phyloP scores from a whole-genome alignment of 2,329 filamentous ascomycete genomes.

The Sporothrix protearum region DNA sequence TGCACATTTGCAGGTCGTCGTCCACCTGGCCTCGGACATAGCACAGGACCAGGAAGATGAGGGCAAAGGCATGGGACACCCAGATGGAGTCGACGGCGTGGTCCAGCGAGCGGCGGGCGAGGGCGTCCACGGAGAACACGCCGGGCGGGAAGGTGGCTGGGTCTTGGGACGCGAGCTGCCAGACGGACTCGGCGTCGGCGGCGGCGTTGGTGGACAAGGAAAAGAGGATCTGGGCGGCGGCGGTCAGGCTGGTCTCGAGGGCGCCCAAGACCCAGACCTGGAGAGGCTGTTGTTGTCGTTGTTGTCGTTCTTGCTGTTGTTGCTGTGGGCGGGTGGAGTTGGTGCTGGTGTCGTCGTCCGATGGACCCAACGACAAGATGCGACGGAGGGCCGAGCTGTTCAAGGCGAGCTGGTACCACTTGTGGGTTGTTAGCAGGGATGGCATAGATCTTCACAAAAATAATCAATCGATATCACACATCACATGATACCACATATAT shows the following conservation, averaged over 20 bases:
- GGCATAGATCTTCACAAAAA: not conserved
- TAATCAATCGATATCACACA: too few relatives aligned
- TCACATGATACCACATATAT: too few relatives aligned
- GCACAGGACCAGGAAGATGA: constrained; percentile 11
- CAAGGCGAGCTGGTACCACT: constrained; percentile 15
- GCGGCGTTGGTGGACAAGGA: not conserved
- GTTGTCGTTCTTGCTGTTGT: too few relatives aligned
- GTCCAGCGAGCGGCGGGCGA: not conserved
- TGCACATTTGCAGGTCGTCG: constrained; percentile 15
- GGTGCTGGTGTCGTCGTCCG: too few relatives aligned
- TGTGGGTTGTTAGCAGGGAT: not conserved
- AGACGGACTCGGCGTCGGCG: not conserved
- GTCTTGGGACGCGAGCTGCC: not conserved
- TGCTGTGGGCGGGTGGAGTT: not conserved
- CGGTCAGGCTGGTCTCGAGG: constrained; percentile 6
- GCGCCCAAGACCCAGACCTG: constrained; percentile 8
- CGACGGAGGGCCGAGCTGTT: constrained; percentile 1
- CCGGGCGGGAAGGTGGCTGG: constrained; percentile 1
- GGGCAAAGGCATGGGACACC: constrained; percentile 5
- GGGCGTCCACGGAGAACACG: not conserved
- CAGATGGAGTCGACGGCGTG: constrained; percentile 17
- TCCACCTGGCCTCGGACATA: constrained; percentile 1
- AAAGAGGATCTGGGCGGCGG: constrained; percentile 10
- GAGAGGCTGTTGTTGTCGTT: not conserved
- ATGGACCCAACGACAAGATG: not conserved